Conservation (phyloP, 23 red algal genomes). For the Gracilaria domingensis region DNA sequence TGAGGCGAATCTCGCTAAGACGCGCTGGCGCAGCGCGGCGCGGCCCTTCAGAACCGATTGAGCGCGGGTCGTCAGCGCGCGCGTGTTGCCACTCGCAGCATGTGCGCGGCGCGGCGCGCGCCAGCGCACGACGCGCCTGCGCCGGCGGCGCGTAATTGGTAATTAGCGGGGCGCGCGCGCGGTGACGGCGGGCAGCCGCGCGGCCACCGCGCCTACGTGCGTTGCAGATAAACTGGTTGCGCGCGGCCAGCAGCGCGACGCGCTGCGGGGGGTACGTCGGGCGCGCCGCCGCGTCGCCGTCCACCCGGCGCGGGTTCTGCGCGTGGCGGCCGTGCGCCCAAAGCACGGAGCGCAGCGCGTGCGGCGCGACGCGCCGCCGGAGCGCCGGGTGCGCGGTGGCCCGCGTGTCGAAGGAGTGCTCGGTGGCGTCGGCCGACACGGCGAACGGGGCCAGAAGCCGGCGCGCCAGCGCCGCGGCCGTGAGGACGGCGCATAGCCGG, state of each 20-base stretch:
- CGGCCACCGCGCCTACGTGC: conserved; percentile 28
- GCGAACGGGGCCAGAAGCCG: conserved; percentile 71
- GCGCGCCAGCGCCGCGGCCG: conserved; percentile 57
- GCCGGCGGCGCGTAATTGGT: no score
- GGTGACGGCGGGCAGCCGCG: no score
- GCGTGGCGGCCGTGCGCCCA: no score
- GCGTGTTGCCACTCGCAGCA: not conserved
- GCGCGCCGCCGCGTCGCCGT: not conserved
- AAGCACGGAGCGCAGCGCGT: not conserved
- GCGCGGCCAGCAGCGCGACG: not conserved
- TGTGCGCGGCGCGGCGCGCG: not conserved
- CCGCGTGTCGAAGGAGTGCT: conserved; percentile 85
- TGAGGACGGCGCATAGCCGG: conserved; percentile 52
- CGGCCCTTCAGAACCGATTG: conserved; percentile 16
- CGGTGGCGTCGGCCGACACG: conserved; percentile 74
- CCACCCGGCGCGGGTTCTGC: conserved; percentile 62
- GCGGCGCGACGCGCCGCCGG: not conserved
- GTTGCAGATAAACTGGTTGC: conserved; percentile 76
- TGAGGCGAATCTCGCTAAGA: not conserved
- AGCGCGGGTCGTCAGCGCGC: not conserved
- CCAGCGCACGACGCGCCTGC: no score
- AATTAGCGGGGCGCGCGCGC: no score
- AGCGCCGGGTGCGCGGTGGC: conserved; percentile 56
- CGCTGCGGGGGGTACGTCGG: no score
- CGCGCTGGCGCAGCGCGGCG: not conserved